Evolutionary conservation across 371 early-diverging fungal species (phyloP).

Genomic region (Mucor plumbeus): DNA sequence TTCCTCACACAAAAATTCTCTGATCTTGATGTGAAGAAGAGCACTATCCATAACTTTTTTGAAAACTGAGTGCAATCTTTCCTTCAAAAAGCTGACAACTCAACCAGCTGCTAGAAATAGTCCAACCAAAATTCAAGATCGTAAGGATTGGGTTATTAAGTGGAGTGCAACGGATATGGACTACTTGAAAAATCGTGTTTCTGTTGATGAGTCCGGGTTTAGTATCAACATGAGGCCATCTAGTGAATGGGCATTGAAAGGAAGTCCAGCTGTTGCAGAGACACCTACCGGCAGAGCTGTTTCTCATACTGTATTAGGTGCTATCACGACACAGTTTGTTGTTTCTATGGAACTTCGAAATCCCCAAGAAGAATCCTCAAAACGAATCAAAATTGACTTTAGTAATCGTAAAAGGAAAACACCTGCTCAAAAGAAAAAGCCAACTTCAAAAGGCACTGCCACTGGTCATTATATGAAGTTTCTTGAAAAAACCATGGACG

Average conservation of each 20-base stretch:
- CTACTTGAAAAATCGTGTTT: slow-evolving; percentile 9
- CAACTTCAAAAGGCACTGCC: slow-evolving; percentile 16
- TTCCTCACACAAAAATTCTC: slow-evolving; percentile 20
- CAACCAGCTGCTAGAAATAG: slow-evolving; percentile 24
- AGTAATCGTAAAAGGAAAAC: slow-evolving; percentile 20
- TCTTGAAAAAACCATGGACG: slow-evolving; percentile 25
- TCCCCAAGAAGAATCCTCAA: neutral
- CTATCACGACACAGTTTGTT: slow-evolving; percentile 14
- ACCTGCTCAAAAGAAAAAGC: slow-evolving; percentile 18
- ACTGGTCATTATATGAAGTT: slow-evolving; percentile 21
- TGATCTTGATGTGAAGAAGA: slow-evolving; percentile 20
- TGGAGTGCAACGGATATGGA: slow-evolving; percentile 15
- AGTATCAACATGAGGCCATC: slow-evolving; percentile 17
- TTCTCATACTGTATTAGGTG: slow-evolving; percentile 17
- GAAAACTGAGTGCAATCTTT: slow-evolving; percentile 22
- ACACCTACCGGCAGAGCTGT: slow-evolving; percentile 16
- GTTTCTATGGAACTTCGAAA: slow-evolving; percentile 3
- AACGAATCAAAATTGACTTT: slow-evolving; percentile 5
- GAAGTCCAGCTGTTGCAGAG: slow-evolving; percentile 10
- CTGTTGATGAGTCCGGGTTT: slow-evolving; percentile 15
- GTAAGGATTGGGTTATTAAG: slow-evolving; percentile 13
- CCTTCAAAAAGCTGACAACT: slow-evolving; percentile 22
- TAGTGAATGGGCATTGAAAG: slow-evolving; percentile 14
- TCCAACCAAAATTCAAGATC: slow-evolving; percentile 16
- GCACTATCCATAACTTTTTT: slow-evolving; percentile 20